Base-by-base conservation (phyloP, 208 protist species). In the Balamuthia mandrillaris region DNA sequence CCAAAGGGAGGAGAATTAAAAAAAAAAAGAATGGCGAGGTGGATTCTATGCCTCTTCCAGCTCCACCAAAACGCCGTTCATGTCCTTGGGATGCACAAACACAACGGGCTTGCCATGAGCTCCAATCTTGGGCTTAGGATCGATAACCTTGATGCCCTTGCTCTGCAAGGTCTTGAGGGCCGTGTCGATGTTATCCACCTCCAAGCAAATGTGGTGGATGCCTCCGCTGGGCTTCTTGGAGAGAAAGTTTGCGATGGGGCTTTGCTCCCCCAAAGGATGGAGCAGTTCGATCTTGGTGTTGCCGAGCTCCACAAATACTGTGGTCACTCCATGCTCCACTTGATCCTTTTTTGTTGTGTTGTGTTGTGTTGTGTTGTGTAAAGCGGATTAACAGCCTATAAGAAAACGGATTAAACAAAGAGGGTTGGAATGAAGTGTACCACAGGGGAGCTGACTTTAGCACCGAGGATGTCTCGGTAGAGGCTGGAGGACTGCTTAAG, bases 201-300 rank as follows among this genome's bases (percentile, higher is more conserved):
- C 96, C 31, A 98, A 74, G 84, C 96, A 98, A 49, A 97, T 90
- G 89, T 98, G 96, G 84, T 98, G 95, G 78, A 98, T 96, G 35
- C 95, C 96, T 12, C 95, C 96, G 0, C 78, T n/a, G 44, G 90
- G 88, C 79, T 97, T 97, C 89, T 95, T 96, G 37, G 93, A 88
- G 44, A 97, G 82, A 86, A 97, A 98, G 44, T 92, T 94, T 3
- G 86, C 88, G 74, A 98, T 97, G 12, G 95, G 96, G 63, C 87
- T 92, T 7, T 95, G 95, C 14, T 95, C 93, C 29, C 95, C 95
- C 9, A 95, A 86, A 21, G 95, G 95, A 81, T 97, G 90, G 1
- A 97, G 88, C 51, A 97, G 92, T 88, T 97, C 95, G 14, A 98
- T 77, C 84, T 96, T 97, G 18, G 95, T 94, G 86, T 96, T 96